Percentiles rank a stretch among this genome's conserved stretches.
Evolutionary conservation across 2,329 filamentous ascomycete species (phyloP).

Genomic region (Fonsecaea pugnacius): DNA sequence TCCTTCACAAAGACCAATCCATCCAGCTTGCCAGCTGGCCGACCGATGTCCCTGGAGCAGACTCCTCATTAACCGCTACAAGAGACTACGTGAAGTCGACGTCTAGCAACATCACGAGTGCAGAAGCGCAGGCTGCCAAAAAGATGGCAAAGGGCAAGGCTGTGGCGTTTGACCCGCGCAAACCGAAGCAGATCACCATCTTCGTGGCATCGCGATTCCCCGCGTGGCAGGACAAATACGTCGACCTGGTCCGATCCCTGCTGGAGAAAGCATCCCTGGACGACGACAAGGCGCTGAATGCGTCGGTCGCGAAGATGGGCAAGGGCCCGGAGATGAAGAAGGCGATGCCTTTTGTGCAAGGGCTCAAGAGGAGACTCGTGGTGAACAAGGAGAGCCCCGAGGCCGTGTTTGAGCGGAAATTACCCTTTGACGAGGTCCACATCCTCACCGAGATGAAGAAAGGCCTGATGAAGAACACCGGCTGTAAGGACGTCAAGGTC

Average conservation of each 20-base stretch:
- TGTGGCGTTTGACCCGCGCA: constrained; percentile 81
- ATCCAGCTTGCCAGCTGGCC: constrained; percentile 83
- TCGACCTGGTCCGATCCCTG: constrained; percentile 74
- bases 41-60: constrained; percentile 63
- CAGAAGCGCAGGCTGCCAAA: constrained; percentile 76
- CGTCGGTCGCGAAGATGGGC: constrained; percentile 74
- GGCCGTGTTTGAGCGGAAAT: constrained; percentile 73
- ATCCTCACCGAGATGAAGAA: constrained; percentile 78
- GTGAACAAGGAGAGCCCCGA: constrained; percentile 52
- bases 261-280: constrained; percentile 67
- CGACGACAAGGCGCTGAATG: constrained; percentile 80
- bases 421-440: constrained; percentile 82
- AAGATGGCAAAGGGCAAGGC: constrained; percentile 92
- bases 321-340: constrained; percentile 77
- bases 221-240: constrained; percentile 87
- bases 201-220: constrained; percentile 81
- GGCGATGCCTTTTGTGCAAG: constrained; percentile 95
- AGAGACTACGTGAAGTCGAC: constrained; percentile 79
- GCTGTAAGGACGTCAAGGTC: constrained; percentile 72
- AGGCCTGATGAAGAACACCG: constrained; percentile 75
- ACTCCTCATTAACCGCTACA: constrained; percentile 73
- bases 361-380: constrained; percentile 79
- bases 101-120: constrained; percentile 78
- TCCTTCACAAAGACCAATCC: constrained; percentile 74
- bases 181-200: constrained; percentile 88